phyloP scores from a whole-genome alignment of 345 rosid genomes.

The Eucalyptus dawsonii region DNA sequence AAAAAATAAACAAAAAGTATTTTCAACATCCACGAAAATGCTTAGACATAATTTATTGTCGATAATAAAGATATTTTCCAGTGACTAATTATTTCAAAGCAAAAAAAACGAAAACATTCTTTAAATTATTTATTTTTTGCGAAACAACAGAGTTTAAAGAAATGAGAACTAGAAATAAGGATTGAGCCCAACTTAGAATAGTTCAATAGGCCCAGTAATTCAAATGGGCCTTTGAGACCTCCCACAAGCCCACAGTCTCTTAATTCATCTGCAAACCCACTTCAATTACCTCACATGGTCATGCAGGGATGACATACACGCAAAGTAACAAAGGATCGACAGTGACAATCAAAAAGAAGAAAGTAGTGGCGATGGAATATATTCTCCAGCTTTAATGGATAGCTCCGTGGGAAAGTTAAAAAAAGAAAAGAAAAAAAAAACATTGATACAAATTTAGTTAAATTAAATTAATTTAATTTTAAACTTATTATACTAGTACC shows the following conservation, averaged over 20 bases:
- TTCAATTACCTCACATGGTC: not conserved
- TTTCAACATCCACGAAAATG: not conserved
- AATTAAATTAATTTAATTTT: too few relatives aligned
- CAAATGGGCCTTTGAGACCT: not conserved
- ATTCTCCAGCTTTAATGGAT: not conserved
- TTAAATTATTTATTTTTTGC: not conserved
- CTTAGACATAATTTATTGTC: not conserved
- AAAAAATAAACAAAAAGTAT: too few relatives aligned
- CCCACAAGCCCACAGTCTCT: not conserved
- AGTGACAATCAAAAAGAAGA: not conserved
- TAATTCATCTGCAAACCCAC: not conserved
- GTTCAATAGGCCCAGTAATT: not conserved
- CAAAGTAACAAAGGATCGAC: not conserved
- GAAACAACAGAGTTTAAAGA: not conserved
- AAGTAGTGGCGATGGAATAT: not conserved
- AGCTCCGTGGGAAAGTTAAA: not conserved
- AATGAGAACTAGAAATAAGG: not conserved
- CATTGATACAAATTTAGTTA: too few relatives aligned
- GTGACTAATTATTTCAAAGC: not conserved
- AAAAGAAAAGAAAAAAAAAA: too few relatives aligned
- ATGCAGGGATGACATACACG: not conserved
- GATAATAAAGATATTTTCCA: not conserved
- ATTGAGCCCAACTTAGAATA: not conserved
- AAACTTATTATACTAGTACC: fast-evolving
- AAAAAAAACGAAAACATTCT: fast-evolving